phyloP scores from a whole-genome alignment of 2,329 filamentous ascomycete genomes.

The Aphanoascus verrucosus region DNA sequence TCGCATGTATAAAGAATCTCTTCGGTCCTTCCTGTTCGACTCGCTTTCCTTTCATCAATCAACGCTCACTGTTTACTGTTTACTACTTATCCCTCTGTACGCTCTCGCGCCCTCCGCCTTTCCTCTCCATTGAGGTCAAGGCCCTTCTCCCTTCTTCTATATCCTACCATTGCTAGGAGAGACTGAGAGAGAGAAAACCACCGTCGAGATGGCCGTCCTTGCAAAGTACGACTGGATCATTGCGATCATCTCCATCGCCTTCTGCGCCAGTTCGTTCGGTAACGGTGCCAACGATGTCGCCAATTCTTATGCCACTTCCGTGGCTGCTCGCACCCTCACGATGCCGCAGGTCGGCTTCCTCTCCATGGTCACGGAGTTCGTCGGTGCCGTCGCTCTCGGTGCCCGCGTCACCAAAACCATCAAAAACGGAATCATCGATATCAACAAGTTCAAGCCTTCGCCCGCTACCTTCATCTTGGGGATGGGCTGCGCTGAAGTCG shows the following conservation, averaged over 20 bases:
- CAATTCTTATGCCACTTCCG: constrained; percentile 45
- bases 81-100: too few species aligned
- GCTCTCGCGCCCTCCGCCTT: too few species aligned
- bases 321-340: constrained; percentile 43
- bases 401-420: constrained; percentile 36
- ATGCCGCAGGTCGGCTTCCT: constrained; percentile 44
- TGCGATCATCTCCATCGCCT: constrained; percentile 31
- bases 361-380: constrained; percentile 41
- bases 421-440: constrained; percentile 36
- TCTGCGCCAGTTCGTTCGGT: constrained; percentile 28
- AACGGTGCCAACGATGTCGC: constrained; percentile 43
- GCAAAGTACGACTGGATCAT: constrained; percentile 33
- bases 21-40: too few species aligned
- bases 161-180: not conserved
- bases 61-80: too few species aligned
- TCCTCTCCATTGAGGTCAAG: not conserved
- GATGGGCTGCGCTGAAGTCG: constrained; percentile 31
- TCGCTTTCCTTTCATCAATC: too few species aligned
- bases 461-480: constrained; percentile 32
- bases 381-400: constrained; percentile 44
- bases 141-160: not conserved
- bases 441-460: constrained; percentile 27
- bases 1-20: too few species aligned
- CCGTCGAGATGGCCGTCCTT: constrained; percentile 14
- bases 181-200: not conserved